Percentiles rank a stretch among this genome's conserved stretches.
Evolutionary conservation across 495 filamentous ascomycete genomes (phyloP).

Genomic region (Lophiotrema nucula): DNA sequence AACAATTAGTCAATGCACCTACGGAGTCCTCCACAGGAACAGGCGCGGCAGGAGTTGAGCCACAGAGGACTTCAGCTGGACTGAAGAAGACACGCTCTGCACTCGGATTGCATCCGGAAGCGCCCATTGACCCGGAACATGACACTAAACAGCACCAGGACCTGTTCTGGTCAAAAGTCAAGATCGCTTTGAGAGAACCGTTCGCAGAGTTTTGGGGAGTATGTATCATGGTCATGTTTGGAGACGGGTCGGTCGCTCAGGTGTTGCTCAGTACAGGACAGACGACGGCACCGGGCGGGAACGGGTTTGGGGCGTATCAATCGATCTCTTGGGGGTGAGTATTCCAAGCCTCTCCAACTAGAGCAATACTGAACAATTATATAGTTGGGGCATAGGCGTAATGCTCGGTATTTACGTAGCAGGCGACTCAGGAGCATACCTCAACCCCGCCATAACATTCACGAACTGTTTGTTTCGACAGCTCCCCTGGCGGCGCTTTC

Average conservation of each 20-base stretch:
- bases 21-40: background rate
- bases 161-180: constrained; percentile 50
- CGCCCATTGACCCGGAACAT: constrained; percentile 23
- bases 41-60: too few relatives aligned
- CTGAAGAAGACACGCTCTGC: constrained; percentile 13
- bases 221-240: constrained; percentile 63
- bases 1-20: background rate
- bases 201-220: constrained; percentile 65
- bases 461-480: constrained; percentile 60
- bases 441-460: constrained; percentile 67
- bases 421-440: constrained; percentile 58
- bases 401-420: constrained; percentile 67
- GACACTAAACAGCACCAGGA: constrained; percentile 35
- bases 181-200: constrained; percentile 51
- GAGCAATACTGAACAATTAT: background rate
- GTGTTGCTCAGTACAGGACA: constrained; percentile 51
- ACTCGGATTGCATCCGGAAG: constrained; percentile 12
- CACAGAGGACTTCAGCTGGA: background rate
- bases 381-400: constrained; percentile 52
- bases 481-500: constrained; percentile 57
- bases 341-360: background rate
- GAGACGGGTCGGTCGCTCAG: constrained; percentile 61
- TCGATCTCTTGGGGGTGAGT: constrained; percentile 61
- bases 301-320: constrained; percentile 56
- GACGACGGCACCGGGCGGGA: constrained; percentile 37